Conservation (phyloP, 805 yeast species). For the Candida alai region DNA sequence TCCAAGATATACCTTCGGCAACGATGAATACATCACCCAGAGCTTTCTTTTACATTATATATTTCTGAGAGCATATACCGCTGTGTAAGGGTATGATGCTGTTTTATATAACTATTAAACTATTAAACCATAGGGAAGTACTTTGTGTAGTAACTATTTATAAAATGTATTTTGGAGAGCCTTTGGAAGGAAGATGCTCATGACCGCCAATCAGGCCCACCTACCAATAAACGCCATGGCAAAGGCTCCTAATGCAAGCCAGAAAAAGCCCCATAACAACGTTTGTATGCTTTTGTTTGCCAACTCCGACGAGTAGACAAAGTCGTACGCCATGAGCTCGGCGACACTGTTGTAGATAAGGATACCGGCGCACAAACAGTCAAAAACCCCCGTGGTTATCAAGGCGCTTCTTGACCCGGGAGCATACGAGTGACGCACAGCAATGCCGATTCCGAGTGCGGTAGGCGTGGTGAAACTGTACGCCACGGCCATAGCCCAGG, state of each 20-base stretch:
- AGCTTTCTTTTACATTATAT: no score
- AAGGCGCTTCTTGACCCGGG: conserved; percentile 30
- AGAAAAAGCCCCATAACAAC: conserved; percentile 21
- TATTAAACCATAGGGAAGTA: background rate
- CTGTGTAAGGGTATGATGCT: no score
- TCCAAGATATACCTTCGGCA: no score
- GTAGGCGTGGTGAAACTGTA: conserved; percentile 31
- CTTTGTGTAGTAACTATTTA: background rate
- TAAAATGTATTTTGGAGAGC: no score
- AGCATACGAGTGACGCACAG: conserved; percentile 29
- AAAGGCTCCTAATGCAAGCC: conserved; percentile 24
- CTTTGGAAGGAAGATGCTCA: no score
- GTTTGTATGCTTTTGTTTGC: conserved; percentile 13
- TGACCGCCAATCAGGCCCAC: conserved; percentile 26
- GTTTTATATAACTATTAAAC: background rate
- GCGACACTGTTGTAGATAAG: conserved; percentile 34
- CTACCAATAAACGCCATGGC: conserved; percentile 32
- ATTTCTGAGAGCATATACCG: no score
- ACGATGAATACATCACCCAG: no score
- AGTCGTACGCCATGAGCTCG: conserved; percentile 39
- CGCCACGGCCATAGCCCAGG: conserved; percentile 30
- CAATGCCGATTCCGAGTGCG: conserved; percentile 35
- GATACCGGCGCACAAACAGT: conserved; percentile 33
- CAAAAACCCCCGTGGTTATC: conserved; percentile 31
- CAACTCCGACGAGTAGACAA: conserved; percentile 29